Conservation (phyloP, 1,284 basidiomycete genomes). For the Leccinum pachyderme region DNA sequence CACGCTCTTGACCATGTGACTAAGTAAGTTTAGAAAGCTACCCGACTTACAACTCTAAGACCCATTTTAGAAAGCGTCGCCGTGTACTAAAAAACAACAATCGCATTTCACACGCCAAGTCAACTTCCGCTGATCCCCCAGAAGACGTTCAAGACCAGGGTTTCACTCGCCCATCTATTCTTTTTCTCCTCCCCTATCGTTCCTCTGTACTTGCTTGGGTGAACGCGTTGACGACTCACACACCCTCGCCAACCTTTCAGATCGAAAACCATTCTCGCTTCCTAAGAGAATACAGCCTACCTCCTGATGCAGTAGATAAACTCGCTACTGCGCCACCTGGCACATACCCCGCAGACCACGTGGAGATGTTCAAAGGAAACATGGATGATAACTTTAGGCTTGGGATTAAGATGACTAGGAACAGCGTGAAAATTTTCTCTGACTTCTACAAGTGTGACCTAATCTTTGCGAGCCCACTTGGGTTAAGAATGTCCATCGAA, state of each 20-base stretch:
- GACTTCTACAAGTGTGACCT: conserved; percentile 92
- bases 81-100: conserved; percentile 95
- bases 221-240: conserved; percentile 65
- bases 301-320: conserved; percentile 80
- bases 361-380: conserved; percentile 95
- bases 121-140: conserved; percentile 48
- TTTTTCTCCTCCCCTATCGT: conserved; percentile 91
- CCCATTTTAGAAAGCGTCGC: conserved; percentile 74
- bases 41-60: conserved; percentile 9
- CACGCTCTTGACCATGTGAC: conserved; percentile 85
- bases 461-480: conserved; percentile 91
- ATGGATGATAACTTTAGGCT: conserved; percentile 94
- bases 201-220: conserved; percentile 84
- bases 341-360: conserved; percentile 87
- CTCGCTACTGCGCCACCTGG: conserved; percentile 69
- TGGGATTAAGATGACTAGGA: conserved; percentile 90
- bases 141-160: conserved; percentile 93
- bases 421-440: conserved; percentile 84
- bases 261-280: conserved; percentile 89
- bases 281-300: conserved; percentile 78
- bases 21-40: conserved; percentile 52
- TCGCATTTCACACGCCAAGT: conserved; percentile 71
- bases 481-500: conserved; percentile 88
- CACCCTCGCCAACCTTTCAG: conserved; percentile 68
- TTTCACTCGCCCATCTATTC: conserved; percentile 93